Evolutionary conservation across 2,329 filamentous ascomycete genomes (phyloP).

Genomic region (Apiospora hydei): DNA sequence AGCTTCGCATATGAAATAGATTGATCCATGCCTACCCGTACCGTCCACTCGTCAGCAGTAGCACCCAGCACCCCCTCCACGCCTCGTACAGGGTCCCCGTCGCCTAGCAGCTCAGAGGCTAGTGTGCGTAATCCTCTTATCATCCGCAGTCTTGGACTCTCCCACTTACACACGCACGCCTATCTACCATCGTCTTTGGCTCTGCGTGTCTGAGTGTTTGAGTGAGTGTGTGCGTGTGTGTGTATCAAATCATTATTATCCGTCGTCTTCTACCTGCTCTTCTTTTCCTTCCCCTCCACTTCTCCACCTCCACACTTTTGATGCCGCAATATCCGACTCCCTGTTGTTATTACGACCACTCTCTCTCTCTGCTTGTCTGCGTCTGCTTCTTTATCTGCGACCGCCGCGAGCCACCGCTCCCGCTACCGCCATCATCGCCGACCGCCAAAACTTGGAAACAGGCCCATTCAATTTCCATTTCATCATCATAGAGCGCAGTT

Average conservation of each 20-base stretch:
- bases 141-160: not conserved
- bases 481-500: constrained; percentile 9
- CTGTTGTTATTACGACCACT: constrained; percentile 20
- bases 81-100: not conserved
- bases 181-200: too few relatives aligned
- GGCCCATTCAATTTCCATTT: constrained; percentile 20
- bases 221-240: too few relatives aligned
- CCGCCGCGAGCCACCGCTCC: not conserved
- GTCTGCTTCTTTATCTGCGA: not conserved
- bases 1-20: not conserved
- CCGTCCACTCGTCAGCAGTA: not conserved
- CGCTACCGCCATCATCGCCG: not conserved
- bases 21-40: not conserved
- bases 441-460: constrained; percentile 21
- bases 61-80: not conserved
- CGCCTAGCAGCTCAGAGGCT: not conserved
- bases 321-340: constrained; percentile 24
- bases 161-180: too few relatives aligned
- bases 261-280: not conserved
- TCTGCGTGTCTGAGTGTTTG: too few relatives aligned
- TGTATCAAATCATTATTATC: not conserved
- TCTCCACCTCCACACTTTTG: constrained; percentile 25
- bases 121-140: constrained; percentile 19
- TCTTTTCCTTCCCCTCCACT: not conserved
- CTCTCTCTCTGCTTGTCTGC: not conserved